Base-by-base conservation (phyloP, 2,329 filamentous ascomycete genomes). In the Botrytis aclada region DNA sequence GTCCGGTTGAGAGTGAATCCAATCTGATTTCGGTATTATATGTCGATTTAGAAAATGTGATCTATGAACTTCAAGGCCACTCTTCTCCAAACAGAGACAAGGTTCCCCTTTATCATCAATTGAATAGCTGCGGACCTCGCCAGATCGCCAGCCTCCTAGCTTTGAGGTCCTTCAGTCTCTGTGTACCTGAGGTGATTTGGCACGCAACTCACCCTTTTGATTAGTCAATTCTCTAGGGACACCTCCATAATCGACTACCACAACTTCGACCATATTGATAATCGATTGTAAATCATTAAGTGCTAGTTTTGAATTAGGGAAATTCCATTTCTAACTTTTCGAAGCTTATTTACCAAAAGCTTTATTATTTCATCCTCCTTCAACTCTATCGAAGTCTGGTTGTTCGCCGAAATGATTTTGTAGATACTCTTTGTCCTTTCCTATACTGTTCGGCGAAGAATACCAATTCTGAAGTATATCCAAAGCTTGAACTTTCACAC, bases 181-280 rank as follows among this genome's bases (percentile, higher is more conserved):
- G 34, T 6, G 34, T 66, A 7, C 1, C 37, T 51, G 14, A n/a
- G 16, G 4, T 66, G 14, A 12, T 51, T 66, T 20, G 32, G 9
- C 43, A 66, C 22, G 22, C 2, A 39, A 51, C 63, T 14, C 12
- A 51, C 63, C n/a, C 1, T 2, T 20, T 9, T 1, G 7, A 29
- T 6, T 25, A 39, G 32, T n/a, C 4, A 66, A 4, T 20, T 25
- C 22, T 3, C 20, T 18, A 8, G 39, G 43, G 4, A 37, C 10
- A 12, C 63, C 39, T 66, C 45, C 43, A 66, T 66, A 45, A 66
- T 45, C 51, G 43, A 66, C 32, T 37, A 66, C n/a, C 4, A 66
- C 43, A 37, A 66, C 22, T 51, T 66, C 63, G 45, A 37, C 14
- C 1, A 6, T 39, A 14, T 29, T 25, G 22, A 22, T 65, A 29